phyloP scores from a whole-genome alignment of 495 filamentous ascomycete genomes.

The Tuber borchii region DNA sequence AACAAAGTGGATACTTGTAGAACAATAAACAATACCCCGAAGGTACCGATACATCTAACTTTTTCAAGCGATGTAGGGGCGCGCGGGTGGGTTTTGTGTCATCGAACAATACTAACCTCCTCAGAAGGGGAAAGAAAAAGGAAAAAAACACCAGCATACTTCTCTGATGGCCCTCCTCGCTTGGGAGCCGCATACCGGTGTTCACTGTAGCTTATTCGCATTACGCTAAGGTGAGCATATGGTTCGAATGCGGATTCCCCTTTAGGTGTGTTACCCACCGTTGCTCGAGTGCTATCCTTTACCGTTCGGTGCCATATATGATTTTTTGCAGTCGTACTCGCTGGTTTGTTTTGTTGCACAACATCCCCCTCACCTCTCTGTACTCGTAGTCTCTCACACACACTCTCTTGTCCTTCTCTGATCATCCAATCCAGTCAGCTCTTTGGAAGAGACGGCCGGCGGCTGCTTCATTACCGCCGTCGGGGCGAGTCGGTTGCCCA shows the following conservation, averaged over 20 bases:
- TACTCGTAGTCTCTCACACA: background rate
- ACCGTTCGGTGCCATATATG: background rate
- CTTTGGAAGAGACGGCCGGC: background rate
- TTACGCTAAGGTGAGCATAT: background rate
- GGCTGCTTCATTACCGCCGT: background rate
- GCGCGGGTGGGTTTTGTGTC: background rate
- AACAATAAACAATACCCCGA: background rate
- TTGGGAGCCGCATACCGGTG: constrained; percentile 7
- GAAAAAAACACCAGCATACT: background rate
- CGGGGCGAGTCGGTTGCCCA: background rate
- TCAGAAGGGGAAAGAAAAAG: background rate
- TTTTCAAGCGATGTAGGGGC: background rate
- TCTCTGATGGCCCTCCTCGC: constrained; percentile 2
- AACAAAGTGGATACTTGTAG: background rate
- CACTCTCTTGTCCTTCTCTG: background rate
- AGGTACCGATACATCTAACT: background rate
- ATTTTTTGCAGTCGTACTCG: background rate
- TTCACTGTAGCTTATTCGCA: background rate
- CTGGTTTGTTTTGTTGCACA: background rate
- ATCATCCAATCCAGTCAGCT: background rate
- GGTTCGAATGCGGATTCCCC: constrained; percentile 1
- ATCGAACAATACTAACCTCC: constrained; percentile 9
- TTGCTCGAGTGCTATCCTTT: background rate
- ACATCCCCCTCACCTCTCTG: background rate
- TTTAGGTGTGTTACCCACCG: background rate